phyloP scores from a whole-genome alignment of 495 filamentous ascomycete genomes.

The Lasiosphaeria miniovina region DNA sequence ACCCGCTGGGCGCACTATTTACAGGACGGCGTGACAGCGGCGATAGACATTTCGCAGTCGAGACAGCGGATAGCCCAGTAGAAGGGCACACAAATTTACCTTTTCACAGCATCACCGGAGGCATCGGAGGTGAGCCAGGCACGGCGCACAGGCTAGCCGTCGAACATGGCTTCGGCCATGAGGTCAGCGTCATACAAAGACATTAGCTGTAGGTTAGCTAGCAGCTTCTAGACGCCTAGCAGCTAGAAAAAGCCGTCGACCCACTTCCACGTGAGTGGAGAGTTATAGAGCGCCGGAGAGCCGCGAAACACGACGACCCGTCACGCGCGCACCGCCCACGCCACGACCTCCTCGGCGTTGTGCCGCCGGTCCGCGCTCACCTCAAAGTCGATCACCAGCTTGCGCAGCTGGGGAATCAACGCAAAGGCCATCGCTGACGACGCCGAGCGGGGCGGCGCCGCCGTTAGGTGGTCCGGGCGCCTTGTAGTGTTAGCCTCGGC shows the following conservation, averaged over 20 bases:
- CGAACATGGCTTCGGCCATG: not conserved
- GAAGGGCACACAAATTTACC: not conserved
- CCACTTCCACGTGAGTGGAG: no score
- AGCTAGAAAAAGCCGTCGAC: no score
- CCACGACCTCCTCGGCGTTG: constrained; percentile 1
- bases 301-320: not conserved
- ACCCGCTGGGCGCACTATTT: not conserved
- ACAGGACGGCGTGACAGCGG: not conserved
- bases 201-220: no score
- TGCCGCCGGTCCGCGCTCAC: not conserved
- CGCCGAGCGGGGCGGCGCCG: not conserved
- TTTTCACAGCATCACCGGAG: not conserved
- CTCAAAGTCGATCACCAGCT: constrained; percentile 9
- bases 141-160: not conserved
- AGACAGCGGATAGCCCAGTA: not conserved
- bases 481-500: no score
- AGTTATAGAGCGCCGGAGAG: no score
- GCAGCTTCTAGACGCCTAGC: no score
- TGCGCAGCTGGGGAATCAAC: not conserved
- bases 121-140: not conserved
- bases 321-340: not conserved
- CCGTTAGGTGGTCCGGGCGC: no score
- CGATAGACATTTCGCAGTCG: not conserved
- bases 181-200: no score
- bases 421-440: not conserved